Base-by-base conservation (phyloP, 2,329 filamentous ascomycete genomes). In the Alternaria sp. region DNA sequence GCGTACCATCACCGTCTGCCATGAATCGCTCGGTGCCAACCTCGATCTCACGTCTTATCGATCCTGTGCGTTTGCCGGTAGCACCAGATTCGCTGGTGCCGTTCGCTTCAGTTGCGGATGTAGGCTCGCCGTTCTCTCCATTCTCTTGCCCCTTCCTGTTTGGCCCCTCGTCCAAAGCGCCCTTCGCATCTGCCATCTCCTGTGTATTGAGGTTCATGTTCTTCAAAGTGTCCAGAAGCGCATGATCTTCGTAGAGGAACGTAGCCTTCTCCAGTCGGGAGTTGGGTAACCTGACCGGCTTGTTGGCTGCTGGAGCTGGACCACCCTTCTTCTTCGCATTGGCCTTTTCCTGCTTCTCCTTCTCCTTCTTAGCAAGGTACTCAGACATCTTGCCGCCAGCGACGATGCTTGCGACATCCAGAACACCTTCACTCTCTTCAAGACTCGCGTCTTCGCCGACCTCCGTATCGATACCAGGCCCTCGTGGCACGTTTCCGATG, bases 361-460 rank as follows among this genome's bases (percentile, higher is more conserved):
- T 91, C 75, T 95, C 92, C 78, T 92, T 93, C 81, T 92, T 92
- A 10, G 92, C 92, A 6, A 96, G 82, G 71, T 94, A 95, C 72
- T 96, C 92, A 70, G 89, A 88, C 70, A 93, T 93, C 78, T 93
- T 92, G 30, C 92, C 92, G 70, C 89, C 91, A 1, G 91, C 91
- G 37, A 96, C 92, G 68, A 96, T 94, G 69, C 87, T 91, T n/a
- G 92, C 93, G 50, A 96, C 92, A 70, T 96, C 92, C 4, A 96
- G 83, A 9, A 94, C 91, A 23, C 92, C 92, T 61, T 95, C 92
- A 2, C 88, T 86, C 7, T 89, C 87, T 5, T 83, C 80, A 5
- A 81, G 82, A 47, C 80, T 81, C 55, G 80, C 79, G 55, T 87
- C 86, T 41, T 82, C 81, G 14, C 85, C 86, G 4, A 85, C 84